Percentiles rank a stretch among this genome's conserved stretches.
Conservation (phyloP, 164 flowering plant genomes). For the Echeveria elegans region DNA sequence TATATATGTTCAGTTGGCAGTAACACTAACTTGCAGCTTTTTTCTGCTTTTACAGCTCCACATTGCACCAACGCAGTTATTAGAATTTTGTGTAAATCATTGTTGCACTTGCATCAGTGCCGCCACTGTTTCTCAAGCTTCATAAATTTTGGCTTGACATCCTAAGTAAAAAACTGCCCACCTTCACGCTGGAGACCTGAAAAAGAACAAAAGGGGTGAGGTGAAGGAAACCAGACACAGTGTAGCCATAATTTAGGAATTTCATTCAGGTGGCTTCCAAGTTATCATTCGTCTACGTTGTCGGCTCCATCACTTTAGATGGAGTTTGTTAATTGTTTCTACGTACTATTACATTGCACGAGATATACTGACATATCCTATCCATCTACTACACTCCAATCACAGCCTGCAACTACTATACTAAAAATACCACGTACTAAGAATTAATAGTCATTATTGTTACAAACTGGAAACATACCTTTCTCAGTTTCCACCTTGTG, state of each 20-base stretch:
- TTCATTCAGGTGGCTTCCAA: background rate
- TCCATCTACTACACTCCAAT: background rate
- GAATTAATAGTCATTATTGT: no score
- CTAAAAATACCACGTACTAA: no score
- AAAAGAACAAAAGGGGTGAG: background rate
- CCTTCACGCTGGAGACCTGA: background rate
- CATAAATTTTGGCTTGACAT: background rate
- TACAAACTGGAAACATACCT: background rate
- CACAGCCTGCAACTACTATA: background rate
- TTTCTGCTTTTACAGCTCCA: background rate
- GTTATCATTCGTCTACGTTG: no score
- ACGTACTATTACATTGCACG: no score
- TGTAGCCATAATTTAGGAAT: background rate
- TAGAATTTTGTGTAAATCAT: no score
- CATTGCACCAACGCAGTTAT: background rate
- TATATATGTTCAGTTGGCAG: background rate
- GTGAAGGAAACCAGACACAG: background rate
- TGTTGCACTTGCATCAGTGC: background rate
- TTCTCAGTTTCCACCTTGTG: background rate
- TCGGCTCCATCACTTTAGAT: background rate
- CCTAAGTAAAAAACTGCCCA: no score
- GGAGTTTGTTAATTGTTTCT: background rate
- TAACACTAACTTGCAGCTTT: background rate
- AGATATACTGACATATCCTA: background rate
- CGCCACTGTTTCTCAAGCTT: background rate